Evolutionary conservation across 1,284 basidiomycete species (phyloP), one percentile per base, ranked within the genome.

Genomic region (Irpex rosettiformis): DNA sequence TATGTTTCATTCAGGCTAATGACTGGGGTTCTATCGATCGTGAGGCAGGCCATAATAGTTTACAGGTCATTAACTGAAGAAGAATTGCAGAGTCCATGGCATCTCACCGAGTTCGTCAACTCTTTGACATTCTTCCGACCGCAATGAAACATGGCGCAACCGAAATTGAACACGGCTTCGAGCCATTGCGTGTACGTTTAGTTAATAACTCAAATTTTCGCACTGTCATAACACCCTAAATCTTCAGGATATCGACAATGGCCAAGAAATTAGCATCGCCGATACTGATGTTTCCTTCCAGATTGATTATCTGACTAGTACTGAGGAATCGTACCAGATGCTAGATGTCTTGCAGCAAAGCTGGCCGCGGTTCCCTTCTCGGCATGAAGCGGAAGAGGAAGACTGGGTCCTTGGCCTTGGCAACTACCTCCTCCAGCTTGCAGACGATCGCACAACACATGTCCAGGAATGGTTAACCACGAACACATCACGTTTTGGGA

Each of bases 21-120:
- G 84, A 86, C 59, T 86, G 85, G 84, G 81, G 82, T 10, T 75
- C 84, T 2, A 70, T 86, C 43, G 82, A 82, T 54, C 82, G 84
- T 85, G 63, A 55, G 80, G 69, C 16, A 33, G 30, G 30, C 30
- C 30, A 45, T 49, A 6, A 29, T 18, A 3, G 30, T 33, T 33
- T 33, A 7, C 8, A 33, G 16, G 10, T 33, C 30, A 33, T 10
- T 33, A 33, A 10, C 30, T 33, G 10, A 10, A 16, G 30, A 10
- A 33, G 30, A 33, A 33, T 33, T 16, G 30, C 61, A 86, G 84
- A 86, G 71, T 84, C 78, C 5, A 74, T 86, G 65, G 79, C 78
- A 0, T 74, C 78, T 13, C 83, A 85, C 65, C 76, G 83, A 22
- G 80, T 77, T 2, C 77, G 79, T 43, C 64, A 76, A 10, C 66